Evolutionary conservation across 306 rosid genomes (phyloP), one percentile per base, ranked within the genome.

Genomic region (Quercus ilex): DNA sequence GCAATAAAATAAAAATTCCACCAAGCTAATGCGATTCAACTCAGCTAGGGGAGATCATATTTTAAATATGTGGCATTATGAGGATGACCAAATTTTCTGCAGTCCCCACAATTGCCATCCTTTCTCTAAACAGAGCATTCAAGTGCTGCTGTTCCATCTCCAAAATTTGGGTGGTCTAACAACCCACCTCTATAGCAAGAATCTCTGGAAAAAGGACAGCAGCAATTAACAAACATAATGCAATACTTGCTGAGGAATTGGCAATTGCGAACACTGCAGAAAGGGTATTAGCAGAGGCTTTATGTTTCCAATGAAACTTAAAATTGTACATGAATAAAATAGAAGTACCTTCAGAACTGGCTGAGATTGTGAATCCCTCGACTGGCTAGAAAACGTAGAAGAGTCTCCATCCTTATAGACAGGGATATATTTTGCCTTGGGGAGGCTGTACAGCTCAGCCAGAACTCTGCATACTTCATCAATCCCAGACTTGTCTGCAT

Each of bases 351-450:
- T 93, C 49, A 86, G 71, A 73, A 84, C 76, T 74, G 90, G 85
- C 79, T 79, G 90, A 53, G 96, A 91, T 76, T 85, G 89, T 25
- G 91, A 88, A 85, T 90, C 93, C 73, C 77, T 74, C 68, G 90
- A 86, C 84, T 88, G 88, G 84, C 80, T 86, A 69, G 91, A 88
- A 83, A 96, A 93, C 43, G 99, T 82, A 80, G 91, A 91, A 15
- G 93, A 83, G 78, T 89, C 98, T 51, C 95, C 97, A 31, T 93
- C 99, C 87, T 93, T 93, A 69, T 96, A 95, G 59, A 93, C 94
- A 4, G 92, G 90, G 43, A 87, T 58, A 71, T 95, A 95, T 77
- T 90, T 89, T 13, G 94, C 94, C 88, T 90, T 90, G 9, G 98
- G 92, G 84, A 95, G 98, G 85, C 93, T 88, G 89, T 93, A 95